Evolutionary conservation across 306 rosid genomes (phyloP).

Genomic region (Fagus crenata): DNA sequence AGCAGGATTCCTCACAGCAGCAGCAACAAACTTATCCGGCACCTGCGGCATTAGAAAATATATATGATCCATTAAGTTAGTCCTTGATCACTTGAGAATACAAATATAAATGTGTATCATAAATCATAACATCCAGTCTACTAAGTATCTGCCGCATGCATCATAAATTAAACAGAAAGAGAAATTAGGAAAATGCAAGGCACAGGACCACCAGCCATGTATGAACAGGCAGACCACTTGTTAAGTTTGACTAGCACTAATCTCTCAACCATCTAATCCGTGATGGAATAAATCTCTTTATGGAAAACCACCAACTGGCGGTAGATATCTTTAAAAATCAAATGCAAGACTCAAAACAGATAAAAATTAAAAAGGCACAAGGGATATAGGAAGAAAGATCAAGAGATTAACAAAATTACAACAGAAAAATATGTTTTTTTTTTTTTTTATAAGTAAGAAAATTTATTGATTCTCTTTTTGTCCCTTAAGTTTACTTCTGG

Average conservation of each 20-base stretch:
- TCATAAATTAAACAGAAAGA: background rate
- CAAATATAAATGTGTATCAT: background rate
- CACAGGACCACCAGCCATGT: background rate
- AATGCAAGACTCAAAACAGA: background rate
- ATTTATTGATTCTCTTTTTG: too few relatives aligned
- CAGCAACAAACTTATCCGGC: conserved; percentile 76
- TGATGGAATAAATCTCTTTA: conserved; percentile 1
- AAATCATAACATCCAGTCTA: background rate
- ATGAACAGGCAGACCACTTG: conserved; percentile 2
- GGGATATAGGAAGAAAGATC: background rate
- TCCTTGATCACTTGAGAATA: conserved; percentile 8
- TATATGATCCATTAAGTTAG: conserved; percentile 1
- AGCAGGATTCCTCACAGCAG: conserved; percentile 70
- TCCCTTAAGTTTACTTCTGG: too few relatives aligned
- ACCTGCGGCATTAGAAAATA: conserved; percentile 50
- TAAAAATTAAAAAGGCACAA: background rate
- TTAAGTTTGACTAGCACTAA: conserved; percentile 2
- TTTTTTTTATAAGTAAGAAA: too few relatives aligned
- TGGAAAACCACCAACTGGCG: background rate
- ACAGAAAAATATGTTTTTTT: background rate
- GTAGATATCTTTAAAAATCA: background rate
- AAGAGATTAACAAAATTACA: background rate
- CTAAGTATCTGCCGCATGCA: background rate
- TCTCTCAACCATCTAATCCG: background rate
- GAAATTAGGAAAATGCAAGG: background rate